Evolutionary conservation across 139 green algal genomes (phyloP).

Genomic region (Closterium sp.): DNA sequence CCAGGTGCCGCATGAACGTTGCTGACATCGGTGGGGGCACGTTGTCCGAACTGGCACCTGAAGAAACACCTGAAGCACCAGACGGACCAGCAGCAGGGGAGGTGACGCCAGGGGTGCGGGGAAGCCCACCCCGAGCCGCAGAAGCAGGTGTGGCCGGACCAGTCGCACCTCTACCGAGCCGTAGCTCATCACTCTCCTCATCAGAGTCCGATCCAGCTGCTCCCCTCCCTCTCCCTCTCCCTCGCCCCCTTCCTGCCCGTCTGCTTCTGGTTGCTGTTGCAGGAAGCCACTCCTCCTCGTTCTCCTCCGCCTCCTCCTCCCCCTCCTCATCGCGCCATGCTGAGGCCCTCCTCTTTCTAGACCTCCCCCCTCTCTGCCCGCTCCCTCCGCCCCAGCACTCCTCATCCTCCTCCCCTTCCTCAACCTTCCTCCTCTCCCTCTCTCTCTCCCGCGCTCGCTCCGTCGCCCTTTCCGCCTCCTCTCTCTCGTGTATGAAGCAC

Average conservation of each 20-base stretch:
- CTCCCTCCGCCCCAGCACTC: neutral
- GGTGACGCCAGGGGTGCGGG: too few species aligned
- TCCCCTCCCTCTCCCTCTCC: neutral
- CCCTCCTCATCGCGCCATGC: neutral
- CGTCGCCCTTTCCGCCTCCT: neutral
- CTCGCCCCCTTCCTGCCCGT: neutral
- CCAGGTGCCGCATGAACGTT: neutral
- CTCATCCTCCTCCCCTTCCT: neutral
- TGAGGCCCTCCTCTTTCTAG: neutral
- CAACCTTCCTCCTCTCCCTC: neutral
- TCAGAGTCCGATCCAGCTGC: neutral
- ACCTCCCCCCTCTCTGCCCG: neutral
- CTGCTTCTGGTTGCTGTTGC: neutral
- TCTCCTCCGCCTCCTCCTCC: neutral
- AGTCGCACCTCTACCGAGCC: neutral
- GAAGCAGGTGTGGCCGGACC: neutral
- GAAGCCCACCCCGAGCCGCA: neutral
- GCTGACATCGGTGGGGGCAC: neutral
- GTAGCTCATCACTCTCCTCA: neutral
- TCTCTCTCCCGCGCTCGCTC: neutral
- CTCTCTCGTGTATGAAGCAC: neutral
- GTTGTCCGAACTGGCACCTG: neutral
- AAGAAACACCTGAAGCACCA: neutral
- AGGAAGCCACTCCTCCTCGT: neutral
- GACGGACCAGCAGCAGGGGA: too few species aligned